A percentile compares a stretch with the other conserved stretches of the same genome.
phyloP scores from a whole-genome alignment of 257 asterid species.

The Solanum sitiens region DNA sequence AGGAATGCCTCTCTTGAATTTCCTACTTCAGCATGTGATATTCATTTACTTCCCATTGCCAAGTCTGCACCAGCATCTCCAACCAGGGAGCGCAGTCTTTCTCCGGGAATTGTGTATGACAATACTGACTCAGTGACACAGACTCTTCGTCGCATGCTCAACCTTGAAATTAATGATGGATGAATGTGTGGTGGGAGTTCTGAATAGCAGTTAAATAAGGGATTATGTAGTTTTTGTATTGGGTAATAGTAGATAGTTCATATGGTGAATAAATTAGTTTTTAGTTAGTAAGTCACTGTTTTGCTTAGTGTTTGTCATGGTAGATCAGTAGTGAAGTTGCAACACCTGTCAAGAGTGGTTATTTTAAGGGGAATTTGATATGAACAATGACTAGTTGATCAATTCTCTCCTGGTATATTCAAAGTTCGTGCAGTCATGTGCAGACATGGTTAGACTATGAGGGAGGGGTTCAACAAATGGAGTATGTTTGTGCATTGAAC shows the following conservation, averaged over 20 bases:
- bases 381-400: slow-evolving; percentile 21
- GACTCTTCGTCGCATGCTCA: slow-evolving; percentile 93
- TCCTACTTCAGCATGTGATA: slow-evolving; percentile 30
- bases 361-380: not conserved
- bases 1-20: slow-evolving; percentile 68
- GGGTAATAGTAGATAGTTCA: slow-evolving; percentile 24
- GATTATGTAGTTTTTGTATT: slow-evolving; percentile 13
- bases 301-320: slow-evolving; percentile 10
- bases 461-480: not conserved
- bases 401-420: slow-evolving; percentile 19
- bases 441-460: slow-evolving; percentile 2
- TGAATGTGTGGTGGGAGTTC: slow-evolving; percentile 26
- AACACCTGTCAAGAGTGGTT: not conserved
- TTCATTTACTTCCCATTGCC: slow-evolving; percentile 36
- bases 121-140: slow-evolving; percentile 61
- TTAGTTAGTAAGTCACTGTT: slow-evolving; percentile 7
- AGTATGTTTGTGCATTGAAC: not conserved
- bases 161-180: slow-evolving; percentile 61
- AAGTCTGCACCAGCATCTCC: slow-evolving; percentile 38
- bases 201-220: slow-evolving; percentile 33
- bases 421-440: slow-evolving; percentile 1
- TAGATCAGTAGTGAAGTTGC: not conserved
- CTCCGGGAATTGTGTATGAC: slow-evolving; percentile 29
- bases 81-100: slow-evolving; percentile 42
- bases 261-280: slow-evolving; percentile 23